Base-by-base conservation (phyloP, 73 alveolate genomes). In the Paramecium primaurelia region DNA sequence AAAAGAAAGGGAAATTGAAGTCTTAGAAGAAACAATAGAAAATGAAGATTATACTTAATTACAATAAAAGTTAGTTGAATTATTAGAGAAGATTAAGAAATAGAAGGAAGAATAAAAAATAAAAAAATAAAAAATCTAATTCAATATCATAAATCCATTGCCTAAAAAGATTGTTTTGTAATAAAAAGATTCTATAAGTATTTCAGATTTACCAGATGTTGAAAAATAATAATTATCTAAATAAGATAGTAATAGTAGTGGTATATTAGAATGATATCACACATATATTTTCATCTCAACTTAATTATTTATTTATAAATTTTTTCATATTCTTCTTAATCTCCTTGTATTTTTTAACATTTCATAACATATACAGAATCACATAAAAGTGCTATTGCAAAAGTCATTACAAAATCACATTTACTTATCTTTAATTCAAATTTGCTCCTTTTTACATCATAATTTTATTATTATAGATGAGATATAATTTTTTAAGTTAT, bases 1-100 rank as follows among this genome's bases (percentile, higher is more conserved):
- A 49, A 80, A 80, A 80, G 84, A 64, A 64, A 64, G 84, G 12
- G 75, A 80, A 80, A 36, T 80, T 12, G 91, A 80, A 80, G 49
- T 44, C 8, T 25, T 11, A n/a, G 91, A 80, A 49, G 91, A 80
- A 22, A 18, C 49, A 2, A 80, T 80, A 25, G 77, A 40, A 18
- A 54, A 54, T 54, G 91, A 80, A 32, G 91, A 80, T 49, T 80
- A 80, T 45, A 12, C 44, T 0, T 59, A 80, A 45, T 25, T 80
- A 12, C 16, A 80, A 22, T 25, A 45, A 25, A 45, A 80, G 14
- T 47, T 73, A 36, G 59, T 16, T 6, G 60, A 73, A 5, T 36
- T 73, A 8, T 38, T 73, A 6, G 87, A 73, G 40, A 73, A 40
- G 28, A 40, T 73, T 16, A 73, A 73, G 36, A 73, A 73, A 73